A percentile compares a stretch with the other conserved stretches of the same genome.
Conservation (phyloP, 129 eudicot species). For the Flaveria robusta region DNA sequence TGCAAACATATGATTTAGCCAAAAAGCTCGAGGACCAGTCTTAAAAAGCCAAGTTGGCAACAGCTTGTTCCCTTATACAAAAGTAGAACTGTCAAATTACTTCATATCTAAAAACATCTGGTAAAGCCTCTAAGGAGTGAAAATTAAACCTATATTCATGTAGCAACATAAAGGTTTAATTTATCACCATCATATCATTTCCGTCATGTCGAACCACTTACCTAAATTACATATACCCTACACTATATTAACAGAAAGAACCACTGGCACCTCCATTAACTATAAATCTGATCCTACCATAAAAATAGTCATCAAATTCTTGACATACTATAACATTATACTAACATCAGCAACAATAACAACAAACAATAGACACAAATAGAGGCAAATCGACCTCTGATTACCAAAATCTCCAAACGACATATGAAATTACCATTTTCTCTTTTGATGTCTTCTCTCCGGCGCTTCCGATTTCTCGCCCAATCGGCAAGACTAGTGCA, state of each 20-base stretch:
- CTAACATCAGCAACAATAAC: slow-evolving; percentile 12
- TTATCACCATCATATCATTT: neutral
- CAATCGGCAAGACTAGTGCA: slow-evolving; percentile 77
- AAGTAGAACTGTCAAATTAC: neutral
- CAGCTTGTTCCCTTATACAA: slow-evolving; percentile 3
- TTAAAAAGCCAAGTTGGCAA: slow-evolving; percentile 2
- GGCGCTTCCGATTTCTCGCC: slow-evolving; percentile 80
- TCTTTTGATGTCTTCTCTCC: slow-evolving; percentile 63
- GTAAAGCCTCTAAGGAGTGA: neutral
- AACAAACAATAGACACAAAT: neutral
- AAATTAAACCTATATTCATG: neutral
- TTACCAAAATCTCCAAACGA: neutral
- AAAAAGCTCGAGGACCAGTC: too few species aligned
- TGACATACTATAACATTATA: slow-evolving; percentile 5
- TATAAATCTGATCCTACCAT: neutral
- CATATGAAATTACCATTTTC: slow-evolving; percentile 44
- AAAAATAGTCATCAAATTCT: neutral
- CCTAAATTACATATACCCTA: neutral
- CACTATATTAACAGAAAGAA: neutral
- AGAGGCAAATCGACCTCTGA: neutral
- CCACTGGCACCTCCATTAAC: neutral
- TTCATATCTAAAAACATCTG: neutral
- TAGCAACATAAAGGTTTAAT: neutral
- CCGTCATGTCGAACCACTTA: neutral
- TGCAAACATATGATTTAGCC: neutral